Conservation (phyloP, 202 grass and related monocot species). For the Bolboschoenoplectus hybrid region DNA sequence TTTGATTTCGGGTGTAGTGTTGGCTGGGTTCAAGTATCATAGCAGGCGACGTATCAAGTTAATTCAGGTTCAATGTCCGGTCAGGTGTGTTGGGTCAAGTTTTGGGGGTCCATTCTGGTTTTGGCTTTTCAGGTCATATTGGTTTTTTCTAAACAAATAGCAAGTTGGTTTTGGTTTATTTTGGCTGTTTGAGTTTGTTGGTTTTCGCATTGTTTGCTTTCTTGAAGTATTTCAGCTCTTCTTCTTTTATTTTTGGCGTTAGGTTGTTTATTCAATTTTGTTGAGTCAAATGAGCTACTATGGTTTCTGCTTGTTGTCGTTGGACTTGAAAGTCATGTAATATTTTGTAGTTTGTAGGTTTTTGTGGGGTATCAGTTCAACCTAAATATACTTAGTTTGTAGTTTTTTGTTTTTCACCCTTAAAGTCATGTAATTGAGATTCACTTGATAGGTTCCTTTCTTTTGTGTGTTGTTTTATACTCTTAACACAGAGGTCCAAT, state of each 20-base stretch:
- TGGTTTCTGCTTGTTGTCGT: neutral
- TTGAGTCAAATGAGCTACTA: slow-evolving; percentile 1
- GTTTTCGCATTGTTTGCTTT: neutral
- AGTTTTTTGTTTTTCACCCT: slow-evolving; percentile 2
- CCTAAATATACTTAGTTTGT: slow-evolving; percentile 30
- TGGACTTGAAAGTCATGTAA: neutral
- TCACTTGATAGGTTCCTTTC: neutral
- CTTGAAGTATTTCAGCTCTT: neutral
- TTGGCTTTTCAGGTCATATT: neutral
- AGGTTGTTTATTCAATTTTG: neutral
- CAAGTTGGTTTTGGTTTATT: neutral
- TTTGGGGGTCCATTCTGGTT: neutral
- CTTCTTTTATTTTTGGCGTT: neutral
- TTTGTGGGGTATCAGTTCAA: neutral
- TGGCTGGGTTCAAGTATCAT: neutral
- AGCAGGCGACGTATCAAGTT: neutral
- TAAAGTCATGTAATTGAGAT: neutral
- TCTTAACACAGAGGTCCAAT: slow-evolving; percentile 76
- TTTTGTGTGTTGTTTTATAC: slow-evolving; percentile 35
- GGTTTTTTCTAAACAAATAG: neutral
- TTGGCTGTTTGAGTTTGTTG: neutral
- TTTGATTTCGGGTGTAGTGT: neutral
- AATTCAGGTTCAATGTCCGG: neutral
- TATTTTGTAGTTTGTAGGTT: too few relatives aligned
- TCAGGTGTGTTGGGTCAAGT: neutral